phyloP scores from a whole-genome alignment of 768 basidiomycete species.

The Lentinus brumalis region DNA sequence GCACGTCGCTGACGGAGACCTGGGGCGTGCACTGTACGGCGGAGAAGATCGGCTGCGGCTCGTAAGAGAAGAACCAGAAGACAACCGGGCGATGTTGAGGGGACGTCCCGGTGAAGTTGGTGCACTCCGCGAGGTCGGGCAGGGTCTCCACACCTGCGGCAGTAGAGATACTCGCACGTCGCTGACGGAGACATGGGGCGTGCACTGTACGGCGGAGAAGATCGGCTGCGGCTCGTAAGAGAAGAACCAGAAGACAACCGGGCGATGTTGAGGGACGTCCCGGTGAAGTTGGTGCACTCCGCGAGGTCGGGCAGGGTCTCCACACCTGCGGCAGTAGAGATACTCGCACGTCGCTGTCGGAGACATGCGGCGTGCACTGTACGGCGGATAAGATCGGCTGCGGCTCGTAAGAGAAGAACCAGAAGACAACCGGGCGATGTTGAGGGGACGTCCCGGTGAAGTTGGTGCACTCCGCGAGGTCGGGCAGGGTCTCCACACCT shows the following conservation, averaged over 20 bases:
- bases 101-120: conserved; percentile 26
- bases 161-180: conserved; percentile 48
- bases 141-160: conserved; percentile 12
- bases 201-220: conserved; percentile 52
- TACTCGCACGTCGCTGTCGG: conserved; percentile 47
- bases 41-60: conserved; percentile 41
- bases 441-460: conserved; percentile 30
- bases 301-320: conserved; percentile 2
- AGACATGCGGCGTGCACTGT: conserved; percentile 48
- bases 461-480: conserved; percentile 25
- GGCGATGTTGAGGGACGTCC: conserved; percentile 42
- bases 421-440: conserved; percentile 55
- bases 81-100: conserved; percentile 49
- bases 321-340: conserved; percentile 34
- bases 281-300: conserved; percentile 26
- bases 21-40: conserved; percentile 51
- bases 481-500: conserved; percentile 12
- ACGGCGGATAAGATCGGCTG: conserved; percentile 43
- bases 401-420: conserved; percentile 55
- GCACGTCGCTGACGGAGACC: conserved; percentile 47
- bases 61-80: conserved; percentile 59
- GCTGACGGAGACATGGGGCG: conserved; percentile 44
- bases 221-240: conserved; percentile 40
- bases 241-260: conserved; percentile 63
- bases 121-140: conserved; percentile 20